Conservation (phyloP, 257 asterid genomes). For the Lycium barbarum region DNA sequence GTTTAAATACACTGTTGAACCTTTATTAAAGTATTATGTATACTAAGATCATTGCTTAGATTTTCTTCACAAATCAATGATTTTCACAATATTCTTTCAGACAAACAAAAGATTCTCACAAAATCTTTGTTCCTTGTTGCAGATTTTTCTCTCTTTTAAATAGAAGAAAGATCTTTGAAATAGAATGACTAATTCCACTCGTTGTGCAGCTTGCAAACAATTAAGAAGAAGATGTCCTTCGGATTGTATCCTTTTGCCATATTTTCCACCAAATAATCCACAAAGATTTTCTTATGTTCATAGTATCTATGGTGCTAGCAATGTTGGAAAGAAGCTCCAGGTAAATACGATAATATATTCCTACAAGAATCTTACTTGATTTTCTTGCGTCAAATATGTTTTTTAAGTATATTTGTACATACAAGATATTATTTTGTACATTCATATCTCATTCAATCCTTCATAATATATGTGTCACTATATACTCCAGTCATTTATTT, state of each 20-base stretch:
- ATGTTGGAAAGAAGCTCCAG: slow-evolving; percentile 41
- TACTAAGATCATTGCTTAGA: slow-evolving; percentile 14
- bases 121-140: background rate
- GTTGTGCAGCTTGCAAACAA: slow-evolving; percentile 47
- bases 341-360: slow-evolving; percentile 13
- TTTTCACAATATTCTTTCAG: background rate
- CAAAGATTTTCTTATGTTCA: slow-evolving; percentile 42
- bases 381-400: background rate
- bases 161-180: background rate
- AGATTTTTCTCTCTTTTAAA: background rate
- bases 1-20: background rate
- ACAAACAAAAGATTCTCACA: background rate
- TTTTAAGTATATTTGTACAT: background rate
- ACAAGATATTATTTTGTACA: background rate
- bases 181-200: slow-evolving; percentile 34
- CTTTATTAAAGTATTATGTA: background rate
- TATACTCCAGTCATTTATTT: background rate
- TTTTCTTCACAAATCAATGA: slow-evolving; percentile 11
- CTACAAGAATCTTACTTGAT: background rate
- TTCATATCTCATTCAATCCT: background rate
- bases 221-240: slow-evolving; percentile 46
- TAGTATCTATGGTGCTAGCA: slow-evolving; percentile 42
- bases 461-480: background rate
- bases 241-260: slow-evolving; percentile 41
- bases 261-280: slow-evolving; percentile 43